Percentiles rank a stretch among this genome's conserved stretches.
These are phyloP conservation scores for Talaromyces thailandensis DNA, from an alignment of 495 filamentous ascomycete species.

Conservation along the genomic window DNA sequence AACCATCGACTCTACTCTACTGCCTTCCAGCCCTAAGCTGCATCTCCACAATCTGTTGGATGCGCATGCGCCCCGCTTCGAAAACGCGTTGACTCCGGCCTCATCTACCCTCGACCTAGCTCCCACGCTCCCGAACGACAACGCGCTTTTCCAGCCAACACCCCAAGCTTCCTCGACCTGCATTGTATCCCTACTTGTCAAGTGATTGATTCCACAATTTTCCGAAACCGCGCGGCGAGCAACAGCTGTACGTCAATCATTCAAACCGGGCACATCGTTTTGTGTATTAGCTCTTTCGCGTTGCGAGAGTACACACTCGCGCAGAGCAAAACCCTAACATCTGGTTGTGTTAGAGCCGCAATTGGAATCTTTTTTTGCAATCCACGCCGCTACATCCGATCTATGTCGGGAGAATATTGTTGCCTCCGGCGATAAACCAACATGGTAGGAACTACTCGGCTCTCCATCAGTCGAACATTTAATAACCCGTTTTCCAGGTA, in stretches of 20 bases:
- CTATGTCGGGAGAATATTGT: background rate
- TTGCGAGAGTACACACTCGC: background rate
- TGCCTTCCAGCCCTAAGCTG: background rate
- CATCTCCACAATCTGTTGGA: background rate
- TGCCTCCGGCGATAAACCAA: constrained; percentile 14
- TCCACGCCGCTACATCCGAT: background rate
- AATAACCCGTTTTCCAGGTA: constrained; percentile 46
- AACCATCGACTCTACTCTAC: background rate
- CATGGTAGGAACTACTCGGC: constrained; percentile 22
- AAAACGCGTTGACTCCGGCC: background rate
- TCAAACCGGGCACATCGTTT: background rate
- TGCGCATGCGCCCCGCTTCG: constrained; percentile 1
- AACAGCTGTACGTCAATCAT: background rate
- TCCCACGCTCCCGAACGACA: background rate
- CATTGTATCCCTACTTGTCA: background rate
- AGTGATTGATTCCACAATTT: background rate
- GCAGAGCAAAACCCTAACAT: background rate
- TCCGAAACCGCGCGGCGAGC: background rate
- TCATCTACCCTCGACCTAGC: background rate
- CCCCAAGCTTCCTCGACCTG: background rate
- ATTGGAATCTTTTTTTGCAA: background rate
- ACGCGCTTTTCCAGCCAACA: background rate
- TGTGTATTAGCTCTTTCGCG: background rate
- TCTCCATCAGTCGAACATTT: background rate
- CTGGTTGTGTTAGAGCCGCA: background rate